Evolutionary conservation across 768 basidiomycete species (phyloP), one percentile per base, ranked within the genome.

Genomic region (Leccinellum rugosiceps): DNA sequence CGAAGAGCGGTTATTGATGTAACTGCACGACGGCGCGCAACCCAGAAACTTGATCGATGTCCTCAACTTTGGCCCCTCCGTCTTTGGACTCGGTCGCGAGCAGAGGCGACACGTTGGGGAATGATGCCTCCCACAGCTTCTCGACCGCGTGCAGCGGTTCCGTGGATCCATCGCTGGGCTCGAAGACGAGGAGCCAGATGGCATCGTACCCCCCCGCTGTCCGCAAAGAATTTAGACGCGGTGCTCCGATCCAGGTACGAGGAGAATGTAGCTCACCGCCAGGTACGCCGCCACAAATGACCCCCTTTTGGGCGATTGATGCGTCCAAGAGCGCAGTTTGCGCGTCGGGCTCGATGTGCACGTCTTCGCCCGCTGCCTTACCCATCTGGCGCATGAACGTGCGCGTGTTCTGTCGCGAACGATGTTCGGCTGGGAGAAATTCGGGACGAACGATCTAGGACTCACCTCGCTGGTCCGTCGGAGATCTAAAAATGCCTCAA

Each of bases 201-300:
- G 97, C 97, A 68, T 99, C 97, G 72, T 91, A 98, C 2, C 97
- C 97, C 10, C 97, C 97, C 52, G 97, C 97, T 98, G 62, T 53
- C 34, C 25, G 41, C 10, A 45, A 8, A 61, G 44, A 61, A 53
- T 32, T 53, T 11, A 49, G 43, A n/a, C 8, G 3, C 7, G 2
- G 0, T 23, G 44, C 44, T 25, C 28, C 1, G 4, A 35, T 14
- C 6, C 38, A 38, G 11, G 11, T 48, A 17, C 11, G 17, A 23
- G 26, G 35, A 30, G 30, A 51, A 44, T 45, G 28, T 21, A 11
- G 71, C 88, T 63, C 66, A 94, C 95, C 95, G 43, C 97, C 97
- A 6, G 97, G 97, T 5, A 98, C 97, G 19, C 96, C 96, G 25
- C 94, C 95, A 21, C 92, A 94, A 38, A 98, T 80, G 17, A 98